A percentile compares a stretch with the other conserved stretches of the same genome.
phyloP scores from a whole-genome alignment of 768 basidiomycete genomes.

The Amylocystis lapponica region DNA sequence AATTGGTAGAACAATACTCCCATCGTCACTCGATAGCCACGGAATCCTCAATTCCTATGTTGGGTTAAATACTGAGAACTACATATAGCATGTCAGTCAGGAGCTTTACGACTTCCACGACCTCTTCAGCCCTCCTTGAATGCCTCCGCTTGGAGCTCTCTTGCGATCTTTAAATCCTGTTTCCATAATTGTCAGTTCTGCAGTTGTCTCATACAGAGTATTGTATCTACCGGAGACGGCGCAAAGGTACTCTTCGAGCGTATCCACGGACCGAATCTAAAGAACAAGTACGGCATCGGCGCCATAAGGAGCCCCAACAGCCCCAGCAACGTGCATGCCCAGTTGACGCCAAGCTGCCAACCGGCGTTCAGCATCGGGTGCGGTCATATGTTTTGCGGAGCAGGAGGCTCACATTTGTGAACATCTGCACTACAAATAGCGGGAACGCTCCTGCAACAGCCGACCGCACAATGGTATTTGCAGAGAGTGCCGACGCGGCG shows the following conservation, averaged over 20 bases:
- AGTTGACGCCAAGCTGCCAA: conserved; percentile 23
- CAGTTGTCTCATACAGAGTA: neutral
- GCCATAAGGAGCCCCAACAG: conserved; percentile 49
- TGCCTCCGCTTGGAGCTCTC: conserved; percentile 10
- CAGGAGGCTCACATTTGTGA: conserved; percentile 31
- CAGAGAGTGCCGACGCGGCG: conserved; percentile 54
- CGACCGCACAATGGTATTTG: conserved; percentile 46
- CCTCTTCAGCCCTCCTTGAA: too few relatives aligned
- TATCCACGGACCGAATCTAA: conserved; percentile 56
- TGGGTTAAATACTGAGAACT: too few relatives aligned
- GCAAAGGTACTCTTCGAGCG: conserved; percentile 55
- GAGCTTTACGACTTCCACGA: too few relatives aligned
- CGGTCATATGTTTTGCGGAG: neutral
- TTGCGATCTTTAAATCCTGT: conserved; percentile 13
- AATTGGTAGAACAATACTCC: too few relatives aligned
- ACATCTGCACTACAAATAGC: conserved; percentile 41
- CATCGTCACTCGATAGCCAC: too few relatives aligned
- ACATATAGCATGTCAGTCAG: too few relatives aligned
- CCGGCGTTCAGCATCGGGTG: conserved; percentile 2
- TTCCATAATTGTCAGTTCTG: neutral
- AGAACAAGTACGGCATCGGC: conserved; percentile 67
- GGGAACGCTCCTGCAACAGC: conserved; percentile 26
- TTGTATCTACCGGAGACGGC: conserved; percentile 17
- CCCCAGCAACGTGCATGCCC: conserved; percentile 46
- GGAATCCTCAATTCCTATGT: too few relatives aligned